phyloP scores from a whole-genome alignment of 306 rosid species.

The Vicia faba region DNA sequence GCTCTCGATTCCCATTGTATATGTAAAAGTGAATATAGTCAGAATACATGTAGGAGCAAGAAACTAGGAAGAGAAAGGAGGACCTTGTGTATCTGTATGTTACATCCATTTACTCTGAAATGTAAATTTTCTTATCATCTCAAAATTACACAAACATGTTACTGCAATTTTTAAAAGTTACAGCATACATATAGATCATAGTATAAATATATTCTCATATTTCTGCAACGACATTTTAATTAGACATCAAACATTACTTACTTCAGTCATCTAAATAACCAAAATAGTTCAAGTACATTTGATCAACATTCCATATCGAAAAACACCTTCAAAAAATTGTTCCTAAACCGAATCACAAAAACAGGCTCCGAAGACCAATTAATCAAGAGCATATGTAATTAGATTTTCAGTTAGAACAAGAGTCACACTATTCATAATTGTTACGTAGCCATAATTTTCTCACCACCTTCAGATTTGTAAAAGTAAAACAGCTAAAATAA shows the following conservation, averaged over 20 bases:
- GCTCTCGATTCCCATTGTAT: background rate
- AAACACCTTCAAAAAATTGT: conserved; percentile 7
- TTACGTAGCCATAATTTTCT: conserved; percentile 18
- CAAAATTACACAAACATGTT: background rate
- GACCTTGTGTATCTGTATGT: background rate
- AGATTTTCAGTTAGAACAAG: conserved; percentile 5
- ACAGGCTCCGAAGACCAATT: conserved; percentile 33
- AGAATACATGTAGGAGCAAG: too few relatives aligned
- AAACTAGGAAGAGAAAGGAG: too few relatives aligned
- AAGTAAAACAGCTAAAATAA: conserved; percentile 10
- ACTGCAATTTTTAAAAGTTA: background rate
- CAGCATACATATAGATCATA: background rate
- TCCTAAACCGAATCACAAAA: conserved; percentile 27
- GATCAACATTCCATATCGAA: conserved; percentile 13
- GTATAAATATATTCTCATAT: background rate
- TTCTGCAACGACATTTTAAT: background rate
- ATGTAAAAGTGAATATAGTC: background rate
- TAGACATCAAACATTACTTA: conserved; percentile 6
- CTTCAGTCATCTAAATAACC: background rate
- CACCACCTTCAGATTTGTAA: conserved; percentile 31
- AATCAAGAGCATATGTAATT: background rate
- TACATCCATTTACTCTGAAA: background rate
- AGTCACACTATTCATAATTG: conserved; percentile 13
- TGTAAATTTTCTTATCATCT: background rate
- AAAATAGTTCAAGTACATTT: conserved; percentile 5